These are phyloP conservation scores for Ormosia emarginata DNA, from an alignment of 306 rosid genomes.

Conservation along the genomic window DNA sequence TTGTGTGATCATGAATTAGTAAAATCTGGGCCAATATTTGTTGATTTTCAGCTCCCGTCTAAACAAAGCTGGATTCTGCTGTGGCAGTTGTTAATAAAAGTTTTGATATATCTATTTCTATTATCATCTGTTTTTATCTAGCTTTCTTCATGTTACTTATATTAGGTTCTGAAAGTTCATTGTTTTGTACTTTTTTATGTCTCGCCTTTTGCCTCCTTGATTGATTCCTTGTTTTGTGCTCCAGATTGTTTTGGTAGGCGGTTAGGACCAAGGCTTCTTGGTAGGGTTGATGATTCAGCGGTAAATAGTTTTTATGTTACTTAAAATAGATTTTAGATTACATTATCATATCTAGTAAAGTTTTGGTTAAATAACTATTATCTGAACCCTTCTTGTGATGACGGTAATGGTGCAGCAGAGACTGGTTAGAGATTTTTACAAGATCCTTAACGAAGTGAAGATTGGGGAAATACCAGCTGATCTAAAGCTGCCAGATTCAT, in stretches of 20 bases:
- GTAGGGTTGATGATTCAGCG: constrained; percentile 91
- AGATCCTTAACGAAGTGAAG: constrained; percentile 80
- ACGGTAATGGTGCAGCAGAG: constrained; percentile 51
- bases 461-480: constrained; percentile 65
- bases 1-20: neutral
- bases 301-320: constrained; percentile 42
- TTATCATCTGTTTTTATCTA: neutral
- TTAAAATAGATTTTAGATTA: neutral
- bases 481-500: constrained; percentile 78
- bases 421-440: constrained; percentile 86
- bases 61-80: neutral
- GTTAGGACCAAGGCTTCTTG: constrained; percentile 89
- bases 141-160: constrained; percentile 10
- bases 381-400: constrained; percentile 34
- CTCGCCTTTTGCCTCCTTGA: constrained; percentile 17
- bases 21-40: neutral
- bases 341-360: neutral
- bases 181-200: neutral
- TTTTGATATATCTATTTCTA: constrained; percentile 1
- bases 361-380: constrained; percentile 21
- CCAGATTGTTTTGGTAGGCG: constrained; percentile 99
- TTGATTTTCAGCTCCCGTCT: constrained; percentile 6
- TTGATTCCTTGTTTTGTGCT: constrained; percentile 30
- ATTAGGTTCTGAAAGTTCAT: constrained; percentile 18
- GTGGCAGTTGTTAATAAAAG: neutral